Evolutionary conservation across 2,329 filamentous ascomycete genomes (phyloP).

Genomic region (Ceratocystis lukuohia): DNA sequence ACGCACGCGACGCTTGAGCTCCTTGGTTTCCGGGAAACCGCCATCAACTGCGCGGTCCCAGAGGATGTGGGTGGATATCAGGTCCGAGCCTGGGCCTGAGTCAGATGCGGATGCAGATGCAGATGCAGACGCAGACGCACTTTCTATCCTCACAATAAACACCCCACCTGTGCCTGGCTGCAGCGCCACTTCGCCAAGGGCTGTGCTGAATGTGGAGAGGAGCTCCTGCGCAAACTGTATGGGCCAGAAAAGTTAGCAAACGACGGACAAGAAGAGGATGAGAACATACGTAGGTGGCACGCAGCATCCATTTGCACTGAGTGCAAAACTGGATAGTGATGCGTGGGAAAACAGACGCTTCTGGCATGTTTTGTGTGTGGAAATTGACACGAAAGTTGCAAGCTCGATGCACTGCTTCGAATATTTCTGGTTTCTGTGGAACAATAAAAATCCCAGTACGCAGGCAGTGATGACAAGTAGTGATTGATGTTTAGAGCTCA

Average conservation of each 20-base stretch:
- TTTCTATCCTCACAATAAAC: conserved; percentile 59
- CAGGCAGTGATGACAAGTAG: no score
- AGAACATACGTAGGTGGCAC: conserved; percentile 63
- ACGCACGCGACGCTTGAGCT: conserved; percentile 70
- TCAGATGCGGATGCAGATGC: background rate
- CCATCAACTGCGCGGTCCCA: conserved; percentile 84
- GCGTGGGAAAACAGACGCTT: conserved; percentile 38
- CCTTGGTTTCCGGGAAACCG: conserved; percentile 89
- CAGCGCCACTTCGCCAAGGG: conserved; percentile 75
- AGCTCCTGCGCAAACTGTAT: conserved; percentile 81
- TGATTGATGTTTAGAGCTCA: no score
- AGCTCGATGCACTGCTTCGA: background rate
- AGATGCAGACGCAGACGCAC: conserved; percentile 21
- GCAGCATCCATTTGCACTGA: conserved; percentile 83
- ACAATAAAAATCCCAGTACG: no score
- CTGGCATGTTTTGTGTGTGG: background rate
- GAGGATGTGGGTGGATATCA: conserved; percentile 34
- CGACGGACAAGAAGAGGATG: background rate
- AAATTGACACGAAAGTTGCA: background rate
- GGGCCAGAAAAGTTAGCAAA: background rate
- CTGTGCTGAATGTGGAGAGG: conserved; percentile 75
- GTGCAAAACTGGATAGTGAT: conserved; percentile 87
- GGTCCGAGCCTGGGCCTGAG: conserved; percentile 1
- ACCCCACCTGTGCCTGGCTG: conserved; percentile 73
- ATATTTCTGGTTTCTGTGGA: background rate